Evolutionary conservation across 108 stramenopile species (phyloP), one percentile per base, ranked within the genome.

Genomic region (Nannochloropsis salina): DNA sequence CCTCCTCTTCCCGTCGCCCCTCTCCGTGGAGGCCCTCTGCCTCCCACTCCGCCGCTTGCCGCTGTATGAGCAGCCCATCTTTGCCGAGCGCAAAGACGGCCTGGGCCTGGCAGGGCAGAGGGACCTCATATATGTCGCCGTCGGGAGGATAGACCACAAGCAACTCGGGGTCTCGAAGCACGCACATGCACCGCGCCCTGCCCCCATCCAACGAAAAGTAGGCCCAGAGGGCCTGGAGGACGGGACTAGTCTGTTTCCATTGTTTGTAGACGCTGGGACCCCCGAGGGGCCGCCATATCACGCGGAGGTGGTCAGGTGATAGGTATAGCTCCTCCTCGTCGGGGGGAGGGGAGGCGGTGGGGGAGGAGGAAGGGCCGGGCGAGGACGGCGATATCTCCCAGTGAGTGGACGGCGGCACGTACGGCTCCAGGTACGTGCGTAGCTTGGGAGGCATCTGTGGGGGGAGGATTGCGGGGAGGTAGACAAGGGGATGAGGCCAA

Each of bases 131-230:
- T 74, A 74, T 15, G 61, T 74, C 61, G 15, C 61, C 61, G 20
- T 74, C 61, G 61, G 61, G 61, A 6, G 61, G 61, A n/a, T 74
- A 74, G 20, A 74, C 61, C 20, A 74, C 61, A 1, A 74, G 61
- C 61, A 74, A 74, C 61, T 74, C 61, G 6, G 61, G n/a, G 61
- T 74, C 61, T n/a, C 61, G 61, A 15, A 74, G n/a, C 61, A 74
- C 61, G n/a, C 61, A 74, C 61, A 74, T n/a, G 61, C 61, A 74
- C 61, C 61, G 61, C 20, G 61, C 61, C 61, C n/a, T 74, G 61
- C 61, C 61, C 61, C 61, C 61, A n/a, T 74, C 61, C 15, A 74
- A n/a, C n/a, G 61, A 6, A n/a, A 74, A 74, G n/a, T 74, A 74
- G 15, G 61, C 61, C 61, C 61, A 74, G 15, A 74, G 61, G 61